Percentiles rank a stretch among this genome's conserved stretches.
Evolutionary conservation across 352 stramenopile genomes (phyloP).

Genomic region (Globisporangium takayamanum): DNA sequence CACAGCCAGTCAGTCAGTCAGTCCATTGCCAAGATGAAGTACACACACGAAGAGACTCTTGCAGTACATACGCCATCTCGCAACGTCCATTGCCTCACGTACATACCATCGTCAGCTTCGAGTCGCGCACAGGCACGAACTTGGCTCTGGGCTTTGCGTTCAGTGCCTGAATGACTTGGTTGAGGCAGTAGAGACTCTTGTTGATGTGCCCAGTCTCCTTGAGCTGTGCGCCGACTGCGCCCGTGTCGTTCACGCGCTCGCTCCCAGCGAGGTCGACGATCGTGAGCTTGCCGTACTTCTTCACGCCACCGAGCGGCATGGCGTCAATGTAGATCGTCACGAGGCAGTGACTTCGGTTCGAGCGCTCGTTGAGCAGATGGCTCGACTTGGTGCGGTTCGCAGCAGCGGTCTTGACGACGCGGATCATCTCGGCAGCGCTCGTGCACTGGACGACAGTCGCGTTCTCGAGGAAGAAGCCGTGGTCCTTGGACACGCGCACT

Average conservation of each 20-base stretch:
- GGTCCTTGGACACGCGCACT: conserved; percentile 51
- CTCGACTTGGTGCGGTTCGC: conserved; percentile 61
- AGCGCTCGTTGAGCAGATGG: conserved; percentile 60
- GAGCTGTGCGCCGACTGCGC: conserved; percentile 50
- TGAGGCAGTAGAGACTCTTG: conserved; percentile 73
- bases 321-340: conserved; percentile 79
- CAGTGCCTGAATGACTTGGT: conserved; percentile 69
- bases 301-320: conserved; percentile 23
- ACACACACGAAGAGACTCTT: not conserved
- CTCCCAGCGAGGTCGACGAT: conserved; percentile 72
- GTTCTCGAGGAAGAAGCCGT: conserved; percentile 70
- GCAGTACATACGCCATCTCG: not conserved
- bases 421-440: conserved; percentile 50
- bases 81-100: not conserved
- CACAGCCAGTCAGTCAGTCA: not conserved
- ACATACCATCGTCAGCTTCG: conserved; percentile 60
- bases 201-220: conserved; percentile 76
- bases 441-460: conserved; percentile 58
- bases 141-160: conserved; percentile 42
- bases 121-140: conserved; percentile 67
- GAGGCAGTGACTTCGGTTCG: conserved; percentile 71
- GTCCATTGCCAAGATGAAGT: not conserved
- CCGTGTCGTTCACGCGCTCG: conserved; percentile 57
- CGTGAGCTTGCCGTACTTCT: conserved; percentile 70
- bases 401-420: conserved; percentile 52